phyloP scores from a whole-genome alignment of 768 basidiomycete species.

The Russula foetens region DNA sequence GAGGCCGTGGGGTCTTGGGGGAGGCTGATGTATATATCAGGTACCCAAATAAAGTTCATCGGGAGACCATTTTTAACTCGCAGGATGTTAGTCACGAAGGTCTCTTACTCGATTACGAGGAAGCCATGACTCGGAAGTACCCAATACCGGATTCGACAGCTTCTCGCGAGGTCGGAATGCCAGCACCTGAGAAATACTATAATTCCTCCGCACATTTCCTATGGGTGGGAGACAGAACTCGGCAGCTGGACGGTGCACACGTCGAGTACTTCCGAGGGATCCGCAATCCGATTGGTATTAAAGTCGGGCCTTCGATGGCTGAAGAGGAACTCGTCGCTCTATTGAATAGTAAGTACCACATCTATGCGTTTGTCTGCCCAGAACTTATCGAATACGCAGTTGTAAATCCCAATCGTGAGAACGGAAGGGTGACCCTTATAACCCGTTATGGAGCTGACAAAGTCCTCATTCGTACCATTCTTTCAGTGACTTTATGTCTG shows the following conservation, averaged over 20 bases:
- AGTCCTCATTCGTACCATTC: conserved; percentile 32
- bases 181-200: conserved; percentile 45
- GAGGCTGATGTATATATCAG: conserved; percentile 94
- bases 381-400: conserved; percentile 38
- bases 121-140: conserved; percentile 76
- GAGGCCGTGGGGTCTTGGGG: conserved; percentile 60
- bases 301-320: conserved; percentile 87
- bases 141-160: conserved; percentile 29
- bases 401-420: conserved; percentile 78
- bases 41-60: conserved; percentile 28
- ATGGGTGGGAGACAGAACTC: conserved; percentile 96
- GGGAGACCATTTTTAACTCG: not conserved
- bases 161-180: conserved; percentile 3
- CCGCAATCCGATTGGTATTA: conserved; percentile 90
- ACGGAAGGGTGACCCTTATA: conserved; percentile 82
- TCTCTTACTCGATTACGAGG: conserved; percentile 85
- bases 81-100: conserved; percentile 69
- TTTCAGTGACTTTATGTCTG: not conserved
- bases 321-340: conserved; percentile 67
- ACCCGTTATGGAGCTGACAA: conserved; percentile 89
- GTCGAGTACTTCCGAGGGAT: conserved; percentile 93
- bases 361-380: not conserved
- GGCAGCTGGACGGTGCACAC: conserved; percentile 88
- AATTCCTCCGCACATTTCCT: conserved; percentile 92
- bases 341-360: conserved; percentile 56